Evolutionary conservation across 495 filamentous ascomycete genomes (phyloP), one percentile per base, ranked within the genome.

Genomic region (Echria macrotheca): DNA sequence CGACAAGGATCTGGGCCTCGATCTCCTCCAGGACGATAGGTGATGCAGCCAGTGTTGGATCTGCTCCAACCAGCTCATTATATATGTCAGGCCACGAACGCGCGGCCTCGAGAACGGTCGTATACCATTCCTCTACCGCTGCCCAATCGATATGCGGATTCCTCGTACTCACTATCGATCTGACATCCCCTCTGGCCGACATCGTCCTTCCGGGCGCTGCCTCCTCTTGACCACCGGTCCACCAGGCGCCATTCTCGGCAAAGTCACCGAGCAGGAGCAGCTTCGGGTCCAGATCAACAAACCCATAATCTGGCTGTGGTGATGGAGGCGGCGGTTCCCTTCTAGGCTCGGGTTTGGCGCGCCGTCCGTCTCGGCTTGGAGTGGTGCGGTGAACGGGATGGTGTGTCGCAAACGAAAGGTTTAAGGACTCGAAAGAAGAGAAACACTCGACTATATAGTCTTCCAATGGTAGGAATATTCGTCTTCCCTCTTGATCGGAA

Each of bases 201-300:
- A 60, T 47, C 29, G 60, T 64, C 39, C 60, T 63, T 28, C 55
- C 58, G n/a, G 68, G 63, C 15, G 61, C 58, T 10, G 60, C 38
- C 26, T 74, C 67, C 17, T 71, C 64, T 46, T 77, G 70, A 1
- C 77, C 72, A 17, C 82, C 83, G 43, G 80, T 85, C 87, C 87
- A 93, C 88, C 87, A 93, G 11, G 78, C 78, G 1, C 87, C 87
- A 60, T 91, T 93, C 62, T 93, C 87, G 0, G 83, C 84, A 52
- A 93, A 69, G 50, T 91, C 80, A 11, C 87, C 88, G n/a, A 89
- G 61, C 10, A 91, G 72, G 10, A 93, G 70, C 0, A 86, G 83
- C 63, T 91, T 93, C 0, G 85, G 79, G 63, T 93, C 88, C 21
- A 89, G 65, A 15, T 72, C 70, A 15, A 63, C 52, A 32, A 73